Evolutionary conservation across 208 protist species (phyloP).

Genomic region (Crithidia brevicula): DNA sequence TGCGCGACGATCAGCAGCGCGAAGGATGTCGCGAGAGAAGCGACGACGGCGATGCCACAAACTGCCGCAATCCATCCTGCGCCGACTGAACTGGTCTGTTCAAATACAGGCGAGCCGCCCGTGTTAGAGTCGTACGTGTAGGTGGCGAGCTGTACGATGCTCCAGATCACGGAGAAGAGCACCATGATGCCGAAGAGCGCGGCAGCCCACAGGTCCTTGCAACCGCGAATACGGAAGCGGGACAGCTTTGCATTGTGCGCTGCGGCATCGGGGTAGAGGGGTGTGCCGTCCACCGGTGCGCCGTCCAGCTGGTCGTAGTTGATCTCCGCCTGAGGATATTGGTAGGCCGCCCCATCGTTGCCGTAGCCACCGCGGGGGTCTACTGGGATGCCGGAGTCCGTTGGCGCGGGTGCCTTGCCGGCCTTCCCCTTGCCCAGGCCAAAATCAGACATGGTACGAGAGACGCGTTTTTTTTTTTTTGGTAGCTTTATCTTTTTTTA

Average conservation of each 20-base stretch:
- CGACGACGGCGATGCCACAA: constrained; percentile 1
- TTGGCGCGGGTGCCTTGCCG: constrained; percentile 5
- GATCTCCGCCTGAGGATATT: constrained; percentile 50
- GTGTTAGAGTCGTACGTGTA: constrained; percentile 29
- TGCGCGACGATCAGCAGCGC: constrained; percentile 19
- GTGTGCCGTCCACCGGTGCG: constrained; percentile 50
- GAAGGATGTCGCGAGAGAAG: constrained; percentile 27
- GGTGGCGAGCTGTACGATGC: constrained; percentile 50
- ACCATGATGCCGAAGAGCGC: constrained; percentile 58
- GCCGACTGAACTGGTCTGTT: neutral
- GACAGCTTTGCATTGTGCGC: constrained; percentile 45
- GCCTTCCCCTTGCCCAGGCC: constrained; percentile 3
- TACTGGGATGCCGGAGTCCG: constrained; percentile 17
- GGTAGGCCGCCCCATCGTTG: neutral
- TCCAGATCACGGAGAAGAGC: constrained; percentile 58
- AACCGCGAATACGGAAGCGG: constrained; percentile 70
- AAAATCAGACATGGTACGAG: neutral
- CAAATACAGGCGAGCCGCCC: neutral
- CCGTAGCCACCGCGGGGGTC: neutral
- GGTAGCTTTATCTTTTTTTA: neutral
- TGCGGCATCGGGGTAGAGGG: constrained; percentile 60
- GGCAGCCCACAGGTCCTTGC: constrained; percentile 79
- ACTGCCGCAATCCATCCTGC: neutral
- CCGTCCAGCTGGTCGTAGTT: constrained; percentile 35
- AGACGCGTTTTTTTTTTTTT: neutral